phyloP scores from a whole-genome alignment of 176 grass and related monocot genomes.

The Rhynchospora breviuscula region DNA sequence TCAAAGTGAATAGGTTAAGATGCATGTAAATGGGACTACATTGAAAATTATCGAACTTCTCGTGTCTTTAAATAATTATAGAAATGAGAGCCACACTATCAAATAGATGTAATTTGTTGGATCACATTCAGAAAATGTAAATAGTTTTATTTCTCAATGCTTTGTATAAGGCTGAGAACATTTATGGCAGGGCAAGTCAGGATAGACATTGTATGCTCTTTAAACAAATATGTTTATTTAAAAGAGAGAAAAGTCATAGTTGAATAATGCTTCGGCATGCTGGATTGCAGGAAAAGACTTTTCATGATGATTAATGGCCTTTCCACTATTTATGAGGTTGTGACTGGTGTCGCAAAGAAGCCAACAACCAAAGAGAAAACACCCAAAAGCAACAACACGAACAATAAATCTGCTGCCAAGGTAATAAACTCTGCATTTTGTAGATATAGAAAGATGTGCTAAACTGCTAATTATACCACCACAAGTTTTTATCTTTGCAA shows the following conservation, averaged over 20 bases:
- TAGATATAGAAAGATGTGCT: background rate
- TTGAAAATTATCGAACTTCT: too few species aligned
- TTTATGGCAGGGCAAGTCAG: background rate
- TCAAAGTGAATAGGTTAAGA: too few species aligned
- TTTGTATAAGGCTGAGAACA: background rate
- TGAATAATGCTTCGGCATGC: background rate
- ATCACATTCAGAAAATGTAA: background rate
- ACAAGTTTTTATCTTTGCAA: background rate
- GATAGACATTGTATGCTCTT: background rate
- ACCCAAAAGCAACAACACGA: slow-evolving; percentile 70
- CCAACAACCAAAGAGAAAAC: slow-evolving; percentile 69
- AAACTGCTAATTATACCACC: background rate
- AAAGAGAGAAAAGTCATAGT: background rate
- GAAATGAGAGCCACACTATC: too few species aligned
- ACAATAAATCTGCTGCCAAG: slow-evolving; percentile 63
- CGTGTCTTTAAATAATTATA: too few species aligned
- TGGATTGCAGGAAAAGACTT: slow-evolving; percentile 72
- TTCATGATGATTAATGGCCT: slow-evolving; percentile 95
- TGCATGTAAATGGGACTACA: too few species aligned
- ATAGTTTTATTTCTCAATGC: background rate
- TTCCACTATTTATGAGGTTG: slow-evolving; percentile 94
- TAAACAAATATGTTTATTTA: background rate
- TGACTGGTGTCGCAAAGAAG: slow-evolving; percentile 79
- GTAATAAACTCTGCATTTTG: slow-evolving; percentile 26
- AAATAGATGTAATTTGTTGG: too few species aligned